Base-by-base conservation (phyloP, 768 basidiomycete species). In the Rhizopogon rudus region DNA sequence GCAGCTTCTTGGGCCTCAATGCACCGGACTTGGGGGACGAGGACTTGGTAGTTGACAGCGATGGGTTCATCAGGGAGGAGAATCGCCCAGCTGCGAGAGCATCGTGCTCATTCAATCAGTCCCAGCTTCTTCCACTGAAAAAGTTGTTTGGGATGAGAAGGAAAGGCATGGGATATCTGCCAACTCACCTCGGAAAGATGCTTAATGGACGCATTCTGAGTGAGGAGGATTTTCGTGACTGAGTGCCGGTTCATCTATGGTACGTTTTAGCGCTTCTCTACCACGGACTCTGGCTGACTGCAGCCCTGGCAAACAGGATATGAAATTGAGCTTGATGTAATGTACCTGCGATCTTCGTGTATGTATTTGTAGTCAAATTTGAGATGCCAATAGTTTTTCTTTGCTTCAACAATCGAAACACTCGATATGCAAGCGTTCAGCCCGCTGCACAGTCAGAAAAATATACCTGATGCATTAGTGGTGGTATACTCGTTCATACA, bases 401-500 rank as follows among this genome's bases (percentile, higher is more conserved):
- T 25, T 25, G 25, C 4, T 25, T 25, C 25, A 25, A 25, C 25
- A 25, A 25, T 25, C 0, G 0, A 25, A 25, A 5, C 25, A 25
- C 25, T 25, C 3, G 25, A 25, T 25, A 4, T 25, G 3, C 25
- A 4, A 25, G 25, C 4, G 25, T 25, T 25, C 4, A 25, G 25
- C 25, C 25, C 25, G 4, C 25, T 25, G 25, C 4, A 5, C 25
- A 25, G 25, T 25, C 25, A 25, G 25, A 25, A 25, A 25, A 1
- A 44, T n/a, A 17, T 31, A 9, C 8, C 29, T 12, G 29, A 45
- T 45, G 9, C 28, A 29, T 29, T 29, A n/a, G n/a, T 9, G 4
- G 9, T 9, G 6, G 44, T 20, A 40, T 43, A 29, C 29, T 31
- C 8, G 43, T 17, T 75, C 68, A 88, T 51, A 87, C 78, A 42